Conservation (phyloP, 495 filamentous ascomycete genomes). For the Podospora pseudopauciseta region DNA sequence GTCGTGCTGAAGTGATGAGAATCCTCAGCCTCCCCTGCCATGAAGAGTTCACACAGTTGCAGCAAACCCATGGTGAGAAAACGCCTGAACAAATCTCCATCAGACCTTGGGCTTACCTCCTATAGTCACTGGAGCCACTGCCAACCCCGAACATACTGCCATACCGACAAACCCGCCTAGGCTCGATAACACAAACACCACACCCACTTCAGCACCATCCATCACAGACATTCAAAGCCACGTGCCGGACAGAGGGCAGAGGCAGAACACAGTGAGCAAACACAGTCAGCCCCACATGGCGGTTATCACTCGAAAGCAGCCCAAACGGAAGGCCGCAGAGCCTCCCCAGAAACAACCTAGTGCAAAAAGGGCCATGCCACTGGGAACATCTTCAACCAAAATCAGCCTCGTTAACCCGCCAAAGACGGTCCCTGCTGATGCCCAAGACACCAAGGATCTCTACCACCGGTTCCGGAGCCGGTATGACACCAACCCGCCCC, state of each 20-base stretch:
- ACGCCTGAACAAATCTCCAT: neutral
- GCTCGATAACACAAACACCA: neutral
- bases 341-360: neutral
- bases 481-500: slow-evolving; percentile 23
- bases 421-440: neutral
- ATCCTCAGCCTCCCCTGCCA: slow-evolving; percentile 7
- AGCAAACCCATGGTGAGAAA: neutral
- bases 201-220: neutral
- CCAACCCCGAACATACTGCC: neutral
- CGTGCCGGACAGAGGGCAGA: neutral
- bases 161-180: neutral
- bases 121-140: neutral
- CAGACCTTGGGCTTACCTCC: neutral
- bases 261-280: neutral
- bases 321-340: slow-evolving; percentile 11
- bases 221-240: neutral
- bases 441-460: slow-evolving; percentile 19
- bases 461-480: slow-evolving; percentile 18
- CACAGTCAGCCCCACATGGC: neutral
- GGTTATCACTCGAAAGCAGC: neutral
- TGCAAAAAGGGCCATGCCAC: neutral
- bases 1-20: slow-evolving; percentile 16
- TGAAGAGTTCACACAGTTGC: neutral
- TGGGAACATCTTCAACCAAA: neutral
- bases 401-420: neutral